These are phyloP conservation scores for Penicillium frequentans DNA, from an alignment of 2,329 filamentous ascomycete genomes.

Conservation along the genomic window DNA sequence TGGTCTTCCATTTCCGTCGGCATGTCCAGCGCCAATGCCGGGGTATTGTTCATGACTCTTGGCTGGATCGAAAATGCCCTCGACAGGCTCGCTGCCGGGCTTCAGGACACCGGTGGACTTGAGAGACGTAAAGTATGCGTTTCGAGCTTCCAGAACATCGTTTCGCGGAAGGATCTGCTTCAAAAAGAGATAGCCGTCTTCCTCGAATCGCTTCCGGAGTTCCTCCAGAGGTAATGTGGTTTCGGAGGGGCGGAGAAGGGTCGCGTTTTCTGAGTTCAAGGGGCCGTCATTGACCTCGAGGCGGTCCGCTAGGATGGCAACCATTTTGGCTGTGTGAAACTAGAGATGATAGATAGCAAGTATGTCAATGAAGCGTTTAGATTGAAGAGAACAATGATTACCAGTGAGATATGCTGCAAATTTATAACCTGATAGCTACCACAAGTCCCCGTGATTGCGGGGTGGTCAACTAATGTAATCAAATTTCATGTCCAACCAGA, in stretches of 20 bases:
- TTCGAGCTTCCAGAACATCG: conserved; percentile 54
- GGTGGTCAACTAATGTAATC: conserved; percentile 2
- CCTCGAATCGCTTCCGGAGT: conserved; percentile 46
- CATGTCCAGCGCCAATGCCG: conserved; percentile 55
- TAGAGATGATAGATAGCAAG: background rate
- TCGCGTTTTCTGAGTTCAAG: conserved; percentile 47
- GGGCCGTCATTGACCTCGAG: conserved; percentile 50
- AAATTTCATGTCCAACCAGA: conserved; percentile 7
- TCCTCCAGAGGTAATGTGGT: conserved; percentile 49
- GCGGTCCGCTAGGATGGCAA: conserved; percentile 18
- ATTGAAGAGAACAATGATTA: background rate
- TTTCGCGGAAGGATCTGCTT: conserved; percentile 55
- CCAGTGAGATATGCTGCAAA: background rate
- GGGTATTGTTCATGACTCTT: conserved; percentile 49
- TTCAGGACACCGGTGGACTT: conserved; percentile 58
- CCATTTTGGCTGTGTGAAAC: conserved; percentile 9
- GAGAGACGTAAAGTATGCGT: conserved; percentile 56
- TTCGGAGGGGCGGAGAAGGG: conserved; percentile 44
- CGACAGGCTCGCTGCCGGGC: conserved; percentile 51
- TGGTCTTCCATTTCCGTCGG: conserved; percentile 47
- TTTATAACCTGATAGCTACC: background rate
- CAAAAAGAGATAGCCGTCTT: conserved; percentile 58
- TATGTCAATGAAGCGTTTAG: background rate
- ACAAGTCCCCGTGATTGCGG: conserved; percentile 1
- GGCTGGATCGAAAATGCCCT: conserved; percentile 54